Evolutionary conservation across 768 basidiomycete species (phyloP), one percentile per base, ranked within the genome.

Genomic region (Sarcodon sp.): DNA sequence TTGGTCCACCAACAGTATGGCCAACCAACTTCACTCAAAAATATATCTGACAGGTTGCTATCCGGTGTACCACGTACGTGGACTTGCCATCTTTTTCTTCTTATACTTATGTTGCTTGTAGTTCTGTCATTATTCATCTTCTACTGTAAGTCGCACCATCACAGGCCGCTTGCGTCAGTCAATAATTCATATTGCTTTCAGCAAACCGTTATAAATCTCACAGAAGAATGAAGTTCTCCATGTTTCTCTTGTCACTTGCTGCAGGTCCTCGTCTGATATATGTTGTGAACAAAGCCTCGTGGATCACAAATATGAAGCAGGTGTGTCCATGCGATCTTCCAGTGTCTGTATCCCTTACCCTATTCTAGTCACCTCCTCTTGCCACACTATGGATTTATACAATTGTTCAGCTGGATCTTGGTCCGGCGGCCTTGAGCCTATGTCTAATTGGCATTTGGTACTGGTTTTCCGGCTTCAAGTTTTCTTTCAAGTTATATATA

Each of bases 1-100:
- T 66, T 90, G 39, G 75, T 87, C 41, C 85, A 85, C 57, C 77
- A 76, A 45, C 88, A 91, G 61, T 91, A 90, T 51, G 79, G 77
- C 35, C 73, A 77, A 59, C 62, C 68, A n/a, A 69, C 77, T 1
- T 65, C 73, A 13, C 58, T 78, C 33, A 54, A 64, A 43, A 71
- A 64, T 7, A 53, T 86, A 33, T 47, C 65, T n/a, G 71, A 77
- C 32, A 75, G 78, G 54, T 74, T 88, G 69, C 48, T 75, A 27
- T 67, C 77, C 15, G 75, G 80, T 31, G 67, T 85, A 32, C 87
- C 88, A n/a, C 81, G 87, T 90, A 62, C 49, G 81, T 48, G 37
- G 31, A 32, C 18, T 15, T 27, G 33, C 27, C 43, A 46, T 44
- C n/a, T 33, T 31, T 41, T 34, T 34, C 21, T 12, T 9, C 21